These are phyloP conservation scores for Candida verbasci DNA, from an alignment of 805 yeast species.

Conservation along the genomic window DNA sequence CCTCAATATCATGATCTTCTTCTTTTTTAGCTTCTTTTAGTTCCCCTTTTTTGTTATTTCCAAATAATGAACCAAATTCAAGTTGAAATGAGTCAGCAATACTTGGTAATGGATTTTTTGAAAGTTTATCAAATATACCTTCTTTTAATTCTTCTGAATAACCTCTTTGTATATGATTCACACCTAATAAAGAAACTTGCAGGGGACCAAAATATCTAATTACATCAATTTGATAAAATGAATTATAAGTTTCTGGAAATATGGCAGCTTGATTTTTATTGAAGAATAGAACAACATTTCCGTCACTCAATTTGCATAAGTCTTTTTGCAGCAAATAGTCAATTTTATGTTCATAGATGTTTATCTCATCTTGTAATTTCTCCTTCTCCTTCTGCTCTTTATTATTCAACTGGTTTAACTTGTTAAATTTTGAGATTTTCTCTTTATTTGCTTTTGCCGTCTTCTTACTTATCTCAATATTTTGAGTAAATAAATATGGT, in stretches of 20 bases:
- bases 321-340: slow-evolving; percentile 23
- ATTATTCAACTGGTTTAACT: slow-evolving; percentile 3
- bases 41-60: slow-evolving; percentile 9
- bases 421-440: slow-evolving; percentile 14
- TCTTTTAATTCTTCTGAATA: slow-evolving; percentile 32
- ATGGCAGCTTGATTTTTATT: slow-evolving; percentile 44
- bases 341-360: slow-evolving; percentile 6
- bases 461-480: slow-evolving; percentile 2
- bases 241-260: slow-evolving; percentile 41
- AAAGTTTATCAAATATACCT: slow-evolving; percentile 26
- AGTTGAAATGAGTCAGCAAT: slow-evolving; percentile 27
- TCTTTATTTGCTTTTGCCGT: slow-evolving; percentile 11
- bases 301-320: slow-evolving; percentile 27
- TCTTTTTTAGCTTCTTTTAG: slow-evolving; percentile 15
- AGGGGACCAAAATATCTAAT: slow-evolving; percentile 32
- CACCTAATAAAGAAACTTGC: slow-evolving; percentile 40
- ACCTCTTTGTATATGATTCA: slow-evolving; percentile 49
- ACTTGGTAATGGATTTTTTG: slow-evolving; percentile 28
- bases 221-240: slow-evolving; percentile 30
- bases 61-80: slow-evolving; percentile 17
- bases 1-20: slow-evolving; percentile 12
- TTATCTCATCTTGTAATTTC: slow-evolving; percentile 10
- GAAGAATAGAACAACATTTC: slow-evolving; percentile 34
- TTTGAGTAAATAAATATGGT: slow-evolving; percentile 25
- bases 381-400: slow-evolving; percentile 9